Base-by-base conservation (phyloP, 768 basidiomycete species). In the Chalciporus pseudorubinellus region DNA sequence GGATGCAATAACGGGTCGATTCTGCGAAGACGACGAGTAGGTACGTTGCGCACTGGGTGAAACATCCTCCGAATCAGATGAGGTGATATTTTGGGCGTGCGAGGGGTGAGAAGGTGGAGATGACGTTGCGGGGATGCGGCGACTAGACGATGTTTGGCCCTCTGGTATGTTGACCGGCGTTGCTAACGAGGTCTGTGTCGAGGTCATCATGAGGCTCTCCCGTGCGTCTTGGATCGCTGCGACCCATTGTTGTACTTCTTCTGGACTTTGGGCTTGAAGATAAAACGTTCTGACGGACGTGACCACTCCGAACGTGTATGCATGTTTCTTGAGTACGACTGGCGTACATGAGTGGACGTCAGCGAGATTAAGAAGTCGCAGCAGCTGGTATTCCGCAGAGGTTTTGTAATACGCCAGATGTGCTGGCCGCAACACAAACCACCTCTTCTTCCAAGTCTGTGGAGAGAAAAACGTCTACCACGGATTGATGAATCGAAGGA, bases 371-470 rank as follows among this genome's bases (percentile, higher is more conserved):
- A 98, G 82, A 13, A 97, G 81, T 18, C 89, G 85, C 22, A 93
- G 84, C 3, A 98, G 81, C 69, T 95, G 80, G 73, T 98, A 98
- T 71, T 99, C 95, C 50, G 90, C 89, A 28, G 89, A 85, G 43
- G 82, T 92, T 76, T 98, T 98, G 82, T 98, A 98, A 71, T 95
- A 98, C 4, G 93, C 93, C 44, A 99, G 74, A 69, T 97, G 92
- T 3, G 88, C 89, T 1, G 92, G 83, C 16, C 95, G 83, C 52
- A 99, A 74, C 2, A 99, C 97, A 61, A 98, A 98, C 95, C 95
- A 98, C 19, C 95, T 82, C 72, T 94, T 95, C 79, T 98, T 98
- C 97, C 97, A 99, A 2, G 89, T 93, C 94, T 95, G 64, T 39
- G 10, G 34, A 26, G 33, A 48, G 38, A 18, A 45, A 38, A 49